Evolutionary conservation across 192 early-diverging fungal species (phyloP), one percentile per base, ranked within the genome.

Genomic region (Gonapodya sp.): DNA sequence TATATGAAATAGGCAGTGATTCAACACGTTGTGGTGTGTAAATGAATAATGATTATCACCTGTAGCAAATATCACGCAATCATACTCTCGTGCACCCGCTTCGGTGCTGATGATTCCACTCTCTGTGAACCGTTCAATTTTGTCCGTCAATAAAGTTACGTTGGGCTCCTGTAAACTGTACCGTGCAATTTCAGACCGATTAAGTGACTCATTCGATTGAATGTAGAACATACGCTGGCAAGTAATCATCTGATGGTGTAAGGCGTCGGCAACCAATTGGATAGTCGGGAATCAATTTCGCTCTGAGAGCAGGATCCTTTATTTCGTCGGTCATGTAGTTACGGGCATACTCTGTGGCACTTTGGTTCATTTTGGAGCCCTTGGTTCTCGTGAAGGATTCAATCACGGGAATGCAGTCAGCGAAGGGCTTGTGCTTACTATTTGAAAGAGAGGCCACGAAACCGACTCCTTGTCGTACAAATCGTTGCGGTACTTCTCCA

Each of bases 161-260:
- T 72, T 72, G 64, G 64, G 64, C 64, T 16, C 64, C 64, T 72
- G 16, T 16, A 72, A 18, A 30, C 16, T 30, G 64, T 72, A n/a
- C n/a, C n/a, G n/a, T n/a, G n/a, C n/a, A n/a, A n/a, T n/a, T n/a
- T n/a, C n/a, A n/a, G n/a, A n/a, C n/a, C n/a, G n/a, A n/a, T n/a
- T n/a, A n/a, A n/a, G n/a, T n/a, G n/a, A n/a, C n/a, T n/a, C n/a
- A n/a, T n/a, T n/a, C n/a, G n/a, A n/a, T n/a, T n/a, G n/a, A n/a
- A n/a, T n/a, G n/a, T n/a, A n/a, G n/a, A n/a, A n/a, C n/a, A n/a
- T n/a, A n/a, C n/a, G n/a, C n/a, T n/a, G n/a, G 32, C 32, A 73
- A 81, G 80, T 30, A 81, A 1, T 18, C 72, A 31, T 78, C 80
- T 8, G 80, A 81, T 18, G 80, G 80, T 31, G 80, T 81, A 2